phyloP scores from a whole-genome alignment of 352 stramenopile species.

The Phytophthora idaei region DNA sequence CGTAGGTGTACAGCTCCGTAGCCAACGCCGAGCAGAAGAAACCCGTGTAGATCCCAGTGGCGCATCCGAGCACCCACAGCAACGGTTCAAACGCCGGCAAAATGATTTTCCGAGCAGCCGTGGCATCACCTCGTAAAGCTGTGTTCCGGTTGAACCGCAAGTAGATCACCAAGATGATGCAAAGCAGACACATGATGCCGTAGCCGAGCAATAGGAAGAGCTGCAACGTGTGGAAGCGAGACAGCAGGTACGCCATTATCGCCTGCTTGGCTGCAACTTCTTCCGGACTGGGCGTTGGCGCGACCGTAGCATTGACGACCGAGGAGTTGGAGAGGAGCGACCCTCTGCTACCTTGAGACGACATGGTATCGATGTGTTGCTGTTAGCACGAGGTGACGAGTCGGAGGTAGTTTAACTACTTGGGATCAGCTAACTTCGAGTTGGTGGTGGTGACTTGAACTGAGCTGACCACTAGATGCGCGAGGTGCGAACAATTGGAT shows the following conservation, averaged over 20 bases:
- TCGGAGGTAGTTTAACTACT: slow-evolving; percentile 8
- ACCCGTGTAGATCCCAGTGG: slow-evolving; percentile 52
- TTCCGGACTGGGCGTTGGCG: slow-evolving; percentile 38
- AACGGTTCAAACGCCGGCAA: slow-evolving; percentile 64
- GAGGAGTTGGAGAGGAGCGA: slow-evolving; percentile 15
- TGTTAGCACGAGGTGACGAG: slow-evolving; percentile 12
- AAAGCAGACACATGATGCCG: slow-evolving; percentile 63
- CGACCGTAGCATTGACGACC: slow-evolving; percentile 7
- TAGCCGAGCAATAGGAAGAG: slow-evolving; percentile 62
- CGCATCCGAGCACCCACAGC: slow-evolving; percentile 47
- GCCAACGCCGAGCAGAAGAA: slow-evolving; percentile 52
- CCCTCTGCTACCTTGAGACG: slow-evolving; percentile 17
- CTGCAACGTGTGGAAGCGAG: slow-evolving; percentile 55
- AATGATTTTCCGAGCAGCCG: slow-evolving; percentile 64
- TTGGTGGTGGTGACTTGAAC: slow-evolving; percentile 11
- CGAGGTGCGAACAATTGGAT: slow-evolving; percentile 24
- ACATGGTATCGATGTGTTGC: slow-evolving; percentile 22
- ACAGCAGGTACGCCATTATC: slow-evolving; percentile 41
- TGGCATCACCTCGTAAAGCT: slow-evolving; percentile 48
- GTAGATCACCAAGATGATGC: slow-evolving; percentile 50
- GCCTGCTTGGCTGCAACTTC: slow-evolving; percentile 38
- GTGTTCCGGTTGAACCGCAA: slow-evolving; percentile 52
- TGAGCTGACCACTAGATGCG: slow-evolving; percentile 9
- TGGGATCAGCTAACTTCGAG: slow-evolving; percentile 19
- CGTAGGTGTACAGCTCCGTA: slow-evolving; percentile 52